Evolutionary conservation across 148 eudicot species (phyloP), one percentile per base, ranked within the genome.

Genomic region (Diospyros lotus): DNA sequence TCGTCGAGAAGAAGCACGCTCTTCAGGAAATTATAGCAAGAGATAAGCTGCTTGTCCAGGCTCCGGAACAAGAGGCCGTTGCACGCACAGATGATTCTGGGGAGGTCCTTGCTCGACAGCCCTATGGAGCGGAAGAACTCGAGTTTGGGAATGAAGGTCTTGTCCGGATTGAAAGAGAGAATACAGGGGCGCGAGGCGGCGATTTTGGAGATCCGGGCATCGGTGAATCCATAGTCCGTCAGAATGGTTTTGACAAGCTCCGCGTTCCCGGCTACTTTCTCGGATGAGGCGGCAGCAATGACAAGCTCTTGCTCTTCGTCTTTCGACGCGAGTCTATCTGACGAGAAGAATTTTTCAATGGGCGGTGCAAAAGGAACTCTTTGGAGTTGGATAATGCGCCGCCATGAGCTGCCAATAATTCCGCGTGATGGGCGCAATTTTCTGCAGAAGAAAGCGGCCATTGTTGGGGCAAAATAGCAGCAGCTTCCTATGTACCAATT

Each of bases 121-220:
- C 77, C 81, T 40, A 78, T 67, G 2, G 69, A 73, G 6, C 14
- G 42, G 46, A 74, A 79, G 68, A 74, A 79, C 55, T 74, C 65
- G 9, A 79, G 54, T 76, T 75, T 74, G 17, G 82, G 82, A 78
- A 69, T 9, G 68, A 79, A 58, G 71, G 66, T 74, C 41, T 45
- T 63, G 43, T 74, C 17, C 9, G 79, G 62, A 61, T 68, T 14
- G 42, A 50, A 5, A 18, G 17, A 75, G 73, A 79, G 78, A 3
- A 79, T 5, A 9, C 1, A 2, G 13, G 78, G 75, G 48, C 71
- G 68, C 52, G 1, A 45, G 18, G 66, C 43, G 4, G 40, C 75
- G 1, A 79, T 40, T 9, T 18, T 63, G 8, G 74, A 9, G 11
- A 74, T 74, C 5, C 75, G 78, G 60, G 71, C 6, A 55, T 74